Evolutionary conservation across 306 rosid genomes (phyloP), one percentile per base, ranked within the genome.

Genomic region (Prinsepia uniflora): DNA sequence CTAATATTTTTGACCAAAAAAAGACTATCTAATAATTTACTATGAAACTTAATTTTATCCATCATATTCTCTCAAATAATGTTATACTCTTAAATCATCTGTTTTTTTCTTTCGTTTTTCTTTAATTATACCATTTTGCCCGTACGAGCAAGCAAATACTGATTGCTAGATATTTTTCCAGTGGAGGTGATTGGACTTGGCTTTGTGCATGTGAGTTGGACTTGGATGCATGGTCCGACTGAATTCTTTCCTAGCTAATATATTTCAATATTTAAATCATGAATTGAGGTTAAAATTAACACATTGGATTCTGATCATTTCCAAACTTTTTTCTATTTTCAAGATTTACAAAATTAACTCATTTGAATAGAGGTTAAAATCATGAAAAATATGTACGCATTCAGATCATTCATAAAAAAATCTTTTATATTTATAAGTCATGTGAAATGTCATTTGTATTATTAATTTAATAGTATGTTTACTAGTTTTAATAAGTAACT

Each of bases 291-390:
- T 18, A 64, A 64, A 13, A 20, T 24, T 24, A 24, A 24, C 30
- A 8, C 73, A 55, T 70, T 55, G 64, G 73, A 70, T 70, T 22
- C 73, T 55, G 8, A 42, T 42, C 53, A 55, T 14, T 70, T 41
- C 64, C 3, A 30, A 55, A 20, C 20, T 52, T 10, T 1, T 39
- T 9, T 8, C 7, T 15, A 11, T 30, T 7, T 58, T 11, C 5
- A 18, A n/a, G 18, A 18, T 22, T 53, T n/a, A 53, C 24, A 53
- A 53, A 30, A 30, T 30, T 30, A 30, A 30, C 36, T 0, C 62
- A 57, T 24, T 57, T 24, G n/a, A 8, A 17, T 17, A 7, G 55
- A 14, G 0, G 36, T 30, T 30, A 30, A 30, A 30, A 30, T 30
- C 36, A 30, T 30, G 36, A 30, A 30, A 30, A 30, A 30, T 30